These are phyloP conservation scores for Gryganskiella cystojenkinii DNA, from an alignment of 192 early-diverging fungal species.

Conservation along the genomic window DNA sequence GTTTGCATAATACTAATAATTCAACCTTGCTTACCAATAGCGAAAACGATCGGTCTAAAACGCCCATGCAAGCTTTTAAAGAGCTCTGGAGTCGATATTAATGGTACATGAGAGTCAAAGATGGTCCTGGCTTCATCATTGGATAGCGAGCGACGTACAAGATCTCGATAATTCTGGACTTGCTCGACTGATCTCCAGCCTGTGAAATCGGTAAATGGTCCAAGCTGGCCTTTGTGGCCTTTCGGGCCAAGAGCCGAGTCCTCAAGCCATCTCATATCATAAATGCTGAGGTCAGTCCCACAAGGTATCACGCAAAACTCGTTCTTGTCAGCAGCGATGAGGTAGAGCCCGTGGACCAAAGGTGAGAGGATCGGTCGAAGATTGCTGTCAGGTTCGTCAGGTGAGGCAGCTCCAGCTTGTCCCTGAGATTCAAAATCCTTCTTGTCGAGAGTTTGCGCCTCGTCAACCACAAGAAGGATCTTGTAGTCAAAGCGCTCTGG, in stretches of 20 bases:
- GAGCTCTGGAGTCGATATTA: conserved; percentile 8
- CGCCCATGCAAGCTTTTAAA: conserved; percentile 22
- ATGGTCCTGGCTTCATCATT: conserved; percentile 2
- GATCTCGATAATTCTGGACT: conserved; percentile 22
- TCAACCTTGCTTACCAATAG: conserved; percentile 25
- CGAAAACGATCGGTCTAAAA: conserved; percentile 24
- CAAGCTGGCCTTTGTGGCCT: conserved; percentile 12
- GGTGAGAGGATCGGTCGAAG: conserved; percentile 30
- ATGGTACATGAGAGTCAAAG: conserved; percentile 20
- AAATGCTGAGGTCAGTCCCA: conserved; percentile 32
- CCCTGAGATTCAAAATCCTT: conserved; percentile 6
- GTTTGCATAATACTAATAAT: neutral
- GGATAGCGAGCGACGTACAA: conserved; percentile 25
- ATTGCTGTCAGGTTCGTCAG: neutral
- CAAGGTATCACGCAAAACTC: conserved; percentile 17
- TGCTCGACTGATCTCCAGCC: conserved; percentile 34
- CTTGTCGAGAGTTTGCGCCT: conserved; percentile 39
- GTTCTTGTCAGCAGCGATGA: conserved; percentile 6
- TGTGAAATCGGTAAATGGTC: conserved; percentile 33
- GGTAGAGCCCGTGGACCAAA: conserved; percentile 20
- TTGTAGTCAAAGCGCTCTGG: conserved; percentile 9
- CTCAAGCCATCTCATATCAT: conserved; percentile 25
- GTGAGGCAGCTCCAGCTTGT: conserved; percentile 6
- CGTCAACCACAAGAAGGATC: conserved; percentile 39
- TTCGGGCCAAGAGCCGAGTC: conserved; percentile 21